Percentiles rank a stretch among this genome's conserved stretches.
These are phyloP conservation scores for Nicotiana obtusifolia DNA, from an alignment of 257 asterid genomes.

Conservation along the genomic window DNA sequence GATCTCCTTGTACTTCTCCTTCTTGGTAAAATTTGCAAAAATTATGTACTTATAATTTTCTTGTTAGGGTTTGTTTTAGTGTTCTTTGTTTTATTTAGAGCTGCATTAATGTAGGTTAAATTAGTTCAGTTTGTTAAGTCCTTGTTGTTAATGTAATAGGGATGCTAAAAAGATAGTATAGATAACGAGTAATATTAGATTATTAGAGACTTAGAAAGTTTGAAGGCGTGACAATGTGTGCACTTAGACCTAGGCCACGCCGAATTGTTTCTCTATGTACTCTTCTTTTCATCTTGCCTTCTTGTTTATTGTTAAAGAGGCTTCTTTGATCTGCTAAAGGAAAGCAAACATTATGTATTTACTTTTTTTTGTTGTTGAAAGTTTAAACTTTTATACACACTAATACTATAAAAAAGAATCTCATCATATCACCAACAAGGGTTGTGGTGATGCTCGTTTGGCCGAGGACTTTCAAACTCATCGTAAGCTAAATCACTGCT, in stretches of 20 bases:
- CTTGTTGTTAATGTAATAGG: neutral
- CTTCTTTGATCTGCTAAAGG: too few species aligned
- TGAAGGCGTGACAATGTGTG: neutral
- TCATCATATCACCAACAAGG: too few species aligned
- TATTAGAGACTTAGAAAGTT: neutral
- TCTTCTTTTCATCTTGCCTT: too few species aligned
- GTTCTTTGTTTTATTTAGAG: neutral
- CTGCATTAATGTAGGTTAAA: neutral
- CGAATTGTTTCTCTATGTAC: neutral
- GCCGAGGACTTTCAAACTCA: too few species aligned
- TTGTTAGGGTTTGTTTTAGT: neutral
- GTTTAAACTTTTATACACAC: too few species aligned
- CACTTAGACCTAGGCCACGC: slow-evolving; percentile 7
- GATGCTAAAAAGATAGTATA: neutral
- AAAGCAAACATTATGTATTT: too few species aligned
- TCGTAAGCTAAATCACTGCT: too few species aligned
- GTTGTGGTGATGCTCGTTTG: too few species aligned
- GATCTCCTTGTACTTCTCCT: slow-evolving; percentile 45
- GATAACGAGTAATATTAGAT: neutral
- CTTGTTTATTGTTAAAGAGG: too few species aligned
- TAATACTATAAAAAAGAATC: too few species aligned
- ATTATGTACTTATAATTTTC: neutral
- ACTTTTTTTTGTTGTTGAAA: too few species aligned
- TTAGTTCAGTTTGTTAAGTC: neutral
- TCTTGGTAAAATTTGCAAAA: slow-evolving; percentile 36